Conservation (phyloP, 139 green algal species). For the Limnomonas spitsbergensis region DNA sequence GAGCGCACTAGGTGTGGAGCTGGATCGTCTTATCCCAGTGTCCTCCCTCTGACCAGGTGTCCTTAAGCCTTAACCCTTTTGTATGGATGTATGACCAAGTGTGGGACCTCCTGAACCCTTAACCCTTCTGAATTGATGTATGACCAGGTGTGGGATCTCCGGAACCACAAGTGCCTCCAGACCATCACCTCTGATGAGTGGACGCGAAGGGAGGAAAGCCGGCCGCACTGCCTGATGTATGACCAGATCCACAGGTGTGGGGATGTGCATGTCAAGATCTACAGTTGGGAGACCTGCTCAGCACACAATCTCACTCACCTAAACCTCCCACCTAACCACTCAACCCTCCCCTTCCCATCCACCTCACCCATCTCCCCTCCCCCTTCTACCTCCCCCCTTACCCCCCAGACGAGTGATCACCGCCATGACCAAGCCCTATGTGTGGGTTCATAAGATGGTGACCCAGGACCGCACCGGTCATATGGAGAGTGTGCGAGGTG, state of each 20-base stretch:
- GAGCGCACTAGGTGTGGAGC: too few relatives aligned
- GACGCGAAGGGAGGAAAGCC: slow-evolving; percentile 51
- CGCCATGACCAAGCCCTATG: slow-evolving; percentile 46
- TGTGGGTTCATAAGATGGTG: slow-evolving; percentile 69
- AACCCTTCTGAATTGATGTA: too few relatives aligned
- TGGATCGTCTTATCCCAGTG: too few relatives aligned
- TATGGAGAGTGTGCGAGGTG: slow-evolving; percentile 40
- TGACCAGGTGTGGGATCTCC: slow-evolving; percentile 78
- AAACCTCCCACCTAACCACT: neutral
- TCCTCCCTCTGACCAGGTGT: too few relatives aligned
- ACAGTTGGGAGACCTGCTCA: slow-evolving; percentile 29
- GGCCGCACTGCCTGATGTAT: slow-evolving; percentile 61
- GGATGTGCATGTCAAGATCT: slow-evolving; percentile 58
- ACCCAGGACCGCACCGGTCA: slow-evolving; percentile 54
- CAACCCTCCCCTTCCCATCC: neutral
- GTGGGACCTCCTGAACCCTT: too few relatives aligned
- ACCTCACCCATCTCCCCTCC: neutral
- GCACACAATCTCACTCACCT: too few relatives aligned
- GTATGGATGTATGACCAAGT: too few relatives aligned
- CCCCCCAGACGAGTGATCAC: slow-evolving; percentile 60
- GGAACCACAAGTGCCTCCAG: slow-evolving; percentile 77
- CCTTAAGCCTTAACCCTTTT: too few relatives aligned
- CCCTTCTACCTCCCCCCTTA: too few relatives aligned
- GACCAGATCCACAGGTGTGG: slow-evolving; percentile 52
- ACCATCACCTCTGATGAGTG: slow-evolving; percentile 70